Evolutionary conservation across 495 filamentous ascomycete genomes (phyloP), one percentile per base, ranked within the genome.

Genomic region (Sphaerosporella brunnea): DNA sequence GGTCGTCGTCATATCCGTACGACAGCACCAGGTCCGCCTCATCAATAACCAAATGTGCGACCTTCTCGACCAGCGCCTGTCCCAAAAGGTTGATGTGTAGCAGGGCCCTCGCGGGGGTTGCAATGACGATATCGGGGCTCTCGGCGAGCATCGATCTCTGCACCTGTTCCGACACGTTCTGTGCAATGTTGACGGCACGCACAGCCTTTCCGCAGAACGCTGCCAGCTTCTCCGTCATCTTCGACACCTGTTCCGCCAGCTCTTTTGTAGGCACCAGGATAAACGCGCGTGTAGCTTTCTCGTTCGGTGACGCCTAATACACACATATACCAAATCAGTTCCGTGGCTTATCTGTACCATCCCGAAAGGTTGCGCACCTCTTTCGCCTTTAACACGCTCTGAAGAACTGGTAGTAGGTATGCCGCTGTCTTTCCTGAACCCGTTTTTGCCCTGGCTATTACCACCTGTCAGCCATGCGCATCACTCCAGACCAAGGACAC

Each of bases 381-480:
- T 24, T 93, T 93, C 44, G 72, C 72, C 55, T 75, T 77, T 9
- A 97, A 69, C 44, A 93, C 82, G 19, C 70, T 68, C 52, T 93
- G 79, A 32, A 96, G 64, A 32, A 94, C 72, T 1, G 90, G 90
- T 21, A 96, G 71, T n/a, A 94, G 69, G 64, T 97, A 97, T 43
- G 90, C 90, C n/a, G 83, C 82, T 3, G 90, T 97, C 66, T 97
- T 97, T 38, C 90, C 88, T 16, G 85, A 90, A 23, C 87, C 87
- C 16, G 87, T 95, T 64, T 85, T 90, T 35, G 88, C 80, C 53
- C 83, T 82, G 43, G 84, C 77, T 77, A 43, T 48, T 43, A 23
- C 3, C 24, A 18, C 9, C 15, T 30, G 10, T 34, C 23, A 36
- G 26, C 34, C 23, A 15, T 20, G 13, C 21, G 24, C 20, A 4